phyloP scores from a whole-genome alignment of 306 rosid genomes.

The Herpetospermum pedunculosum region DNA sequence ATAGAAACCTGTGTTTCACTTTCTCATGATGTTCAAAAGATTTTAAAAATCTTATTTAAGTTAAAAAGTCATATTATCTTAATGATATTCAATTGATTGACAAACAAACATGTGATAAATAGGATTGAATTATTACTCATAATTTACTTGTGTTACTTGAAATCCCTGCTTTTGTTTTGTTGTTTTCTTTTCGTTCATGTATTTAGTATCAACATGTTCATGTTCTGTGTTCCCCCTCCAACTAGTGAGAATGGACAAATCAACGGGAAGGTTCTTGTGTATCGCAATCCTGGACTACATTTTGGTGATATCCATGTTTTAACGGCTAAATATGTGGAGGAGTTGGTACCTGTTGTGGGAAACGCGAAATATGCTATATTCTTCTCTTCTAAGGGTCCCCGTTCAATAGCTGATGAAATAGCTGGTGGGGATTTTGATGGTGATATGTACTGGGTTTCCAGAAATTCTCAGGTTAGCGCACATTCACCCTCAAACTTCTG shows the following conservation, averaged over 20 bases:
- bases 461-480: slow-evolving; percentile 44
- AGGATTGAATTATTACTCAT: background rate
- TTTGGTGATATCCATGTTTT: slow-evolving; percentile 69
- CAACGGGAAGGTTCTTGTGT: slow-evolving; percentile 59
- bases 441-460: slow-evolving; percentile 73
- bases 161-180: background rate
- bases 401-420: slow-evolving; percentile 73
- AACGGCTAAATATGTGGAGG: slow-evolving; percentile 37
- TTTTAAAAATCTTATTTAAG: background rate
- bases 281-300: slow-evolving; percentile 73
- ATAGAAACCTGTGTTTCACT: background rate
- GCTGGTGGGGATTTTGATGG: slow-evolving; percentile 91
- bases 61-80: background rate
- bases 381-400: slow-evolving; percentile 67
- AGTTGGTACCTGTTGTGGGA: slow-evolving; percentile 43
- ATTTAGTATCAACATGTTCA: background rate
- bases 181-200: background rate
- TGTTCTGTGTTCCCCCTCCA: background rate
- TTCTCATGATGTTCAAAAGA: background rate
- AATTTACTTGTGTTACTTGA: background rate
- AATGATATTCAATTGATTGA: background rate
- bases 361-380: slow-evolving; percentile 62
- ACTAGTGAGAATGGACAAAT: slow-evolving; percentile 54
- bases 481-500: background rate
- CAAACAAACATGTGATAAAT: background rate